Evolutionary conservation across 2,329 filamentous ascomycete species (phyloP), one percentile per base, ranked within the genome.

Genomic region (Zarea fungicola): DNA sequence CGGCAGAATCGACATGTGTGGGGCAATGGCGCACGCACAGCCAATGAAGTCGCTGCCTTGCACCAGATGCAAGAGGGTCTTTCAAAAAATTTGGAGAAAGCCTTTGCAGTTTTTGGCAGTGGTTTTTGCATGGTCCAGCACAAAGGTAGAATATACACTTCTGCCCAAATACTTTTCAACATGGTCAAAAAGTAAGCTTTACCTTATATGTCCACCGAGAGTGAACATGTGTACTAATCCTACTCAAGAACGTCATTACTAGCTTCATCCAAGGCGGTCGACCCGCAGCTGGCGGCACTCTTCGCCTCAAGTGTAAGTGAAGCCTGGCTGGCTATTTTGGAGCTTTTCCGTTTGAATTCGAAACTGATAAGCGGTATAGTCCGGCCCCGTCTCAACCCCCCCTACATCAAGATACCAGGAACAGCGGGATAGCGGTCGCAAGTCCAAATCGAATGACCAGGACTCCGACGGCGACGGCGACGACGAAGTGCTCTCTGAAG

Each of bases 251-350:
- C 62, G 39, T 57, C 59, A 49, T 58, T 80, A 52, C 56, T 65
- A 44, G 72, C 71, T 53, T 67, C 74, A 29, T 67, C 71, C 49
- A 78, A 78, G 64, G 73, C 75, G 52, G 73, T 89, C 52, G 85
- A 90, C 71, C 84, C 85, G 63, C 70, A 75, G 49, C 72, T 90
- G 56, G 76, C 83, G 60, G 82, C 84, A 53, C 75, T 90, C 32
- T 90, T 90, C 68, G 77, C 83, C 50, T 73, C 76, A 50, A 89
- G 86, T 73, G 85, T 89, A 77, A 71, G 83, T 77, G n/a, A n/a
- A n/a, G n/a, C n/a, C n/a, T n/a, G n/a, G n/a, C n/a, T n/a, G n/a
- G n/a, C n/a, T n/a, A 51, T 39, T 11, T 26, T 21, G 16, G 3
- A 14, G 25, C 13, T 13, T 31, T 40, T 21, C 25, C 23, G 14